These are phyloP conservation scores for Casaregolazyma suthepensis DNA, from an alignment of 1,139 yeast species.

Conservation along the genomic window DNA sequence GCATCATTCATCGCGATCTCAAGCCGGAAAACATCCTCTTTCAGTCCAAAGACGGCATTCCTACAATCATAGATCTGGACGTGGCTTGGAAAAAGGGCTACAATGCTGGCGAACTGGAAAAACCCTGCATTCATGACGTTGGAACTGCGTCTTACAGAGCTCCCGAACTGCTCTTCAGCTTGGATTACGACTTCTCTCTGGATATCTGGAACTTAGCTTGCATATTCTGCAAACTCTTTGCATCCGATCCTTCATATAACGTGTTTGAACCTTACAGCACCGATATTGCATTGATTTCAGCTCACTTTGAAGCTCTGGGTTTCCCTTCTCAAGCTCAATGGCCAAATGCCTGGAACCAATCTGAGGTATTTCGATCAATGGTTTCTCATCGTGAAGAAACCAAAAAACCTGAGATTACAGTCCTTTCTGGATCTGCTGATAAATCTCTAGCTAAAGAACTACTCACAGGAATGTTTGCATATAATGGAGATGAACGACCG, in stretches of 20 bases:
- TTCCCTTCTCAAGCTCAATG: slow-evolving; percentile 52
- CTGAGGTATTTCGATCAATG: slow-evolving; percentile 34
- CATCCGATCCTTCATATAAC: slow-evolving; percentile 35
- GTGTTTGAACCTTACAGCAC: slow-evolving; percentile 39
- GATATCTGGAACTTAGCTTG: slow-evolving; percentile 85
- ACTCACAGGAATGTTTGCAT: slow-evolving; percentile 36
- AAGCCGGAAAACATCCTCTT: slow-evolving; percentile 76
- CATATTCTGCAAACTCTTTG: slow-evolving; percentile 50
- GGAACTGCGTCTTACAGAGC: slow-evolving; percentile 76
- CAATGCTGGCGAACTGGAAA: slow-evolving; percentile 39
- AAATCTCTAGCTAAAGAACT: slow-evolving; percentile 21
- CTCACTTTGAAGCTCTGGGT: slow-evolving; percentile 63
- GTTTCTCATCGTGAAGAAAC: slow-evolving; percentile 31
- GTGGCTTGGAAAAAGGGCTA: slow-evolving; percentile 43
- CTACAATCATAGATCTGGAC: slow-evolving; percentile 64
- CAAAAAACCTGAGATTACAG: slow-evolving; percentile 20
- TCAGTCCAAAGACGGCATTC: slow-evolving; percentile 16
- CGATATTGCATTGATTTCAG: slow-evolving; percentile 60
- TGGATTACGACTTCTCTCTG: slow-evolving; percentile 55
- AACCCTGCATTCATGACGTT: slow-evolving; percentile 56
- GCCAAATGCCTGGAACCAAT: slow-evolving; percentile 39
- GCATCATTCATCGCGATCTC: slow-evolving; percentile 82
- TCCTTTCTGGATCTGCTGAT: slow-evolving; percentile 36
- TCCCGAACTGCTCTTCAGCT: slow-evolving; percentile 74
- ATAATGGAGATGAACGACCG: slow-evolving; percentile 36